Evolutionary conservation across 1,139 yeast genomes (phyloP), one percentile per base, ranked within the genome.

Genomic region (Diutina catenulata): DNA sequence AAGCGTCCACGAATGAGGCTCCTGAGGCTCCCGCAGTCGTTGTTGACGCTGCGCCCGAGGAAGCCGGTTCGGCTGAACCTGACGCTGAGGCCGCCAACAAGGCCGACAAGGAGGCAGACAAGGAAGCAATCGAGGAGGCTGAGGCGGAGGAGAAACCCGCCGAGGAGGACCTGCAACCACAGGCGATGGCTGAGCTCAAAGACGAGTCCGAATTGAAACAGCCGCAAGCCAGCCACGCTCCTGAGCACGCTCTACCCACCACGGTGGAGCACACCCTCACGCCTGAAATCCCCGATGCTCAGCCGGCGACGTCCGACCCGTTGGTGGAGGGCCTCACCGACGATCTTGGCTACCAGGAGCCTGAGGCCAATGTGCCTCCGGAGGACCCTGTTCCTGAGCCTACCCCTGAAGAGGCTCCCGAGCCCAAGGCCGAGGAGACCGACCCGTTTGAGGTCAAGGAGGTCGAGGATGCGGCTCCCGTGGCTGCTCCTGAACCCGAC

Each of bases 201-300:
- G 28, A 18, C 38, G 32, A 32, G 36, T 23, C 11, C 38, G 20
- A 24, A 27, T 22, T 25, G 40, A 26, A 26, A 27, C 18, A n/a
- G 28, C 16, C 14, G 26, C 21, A 33, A 13, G 26, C 25, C 24
- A 22, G 19, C 11, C 18, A 16, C 26, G n/a, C 26, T 6, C 29
- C 21, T 11, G 33, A 39, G 27, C 37, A 33, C 8, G 16, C 21
- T 16, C 18, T 25, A 38, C 22, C 31, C 18, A 15, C 25, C 23
- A 8, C 33, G 26, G 14, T 33, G 31, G 19, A 33, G 38, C 23
- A n/a, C 33, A 5, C 27, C 33, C 9, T 26, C 36, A 6, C 11
- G 21, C 25, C 40, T 23, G 11, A 39, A 40, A 25, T 42, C 27
- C 15, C 40, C 38, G 29, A 37, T 37, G 16, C 27, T 9, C 28